phyloP scores from a whole-genome alignment of 225 moss, liverwort and hornwort genomes.

The Bryoerythrophyllum caledonicum region DNA sequence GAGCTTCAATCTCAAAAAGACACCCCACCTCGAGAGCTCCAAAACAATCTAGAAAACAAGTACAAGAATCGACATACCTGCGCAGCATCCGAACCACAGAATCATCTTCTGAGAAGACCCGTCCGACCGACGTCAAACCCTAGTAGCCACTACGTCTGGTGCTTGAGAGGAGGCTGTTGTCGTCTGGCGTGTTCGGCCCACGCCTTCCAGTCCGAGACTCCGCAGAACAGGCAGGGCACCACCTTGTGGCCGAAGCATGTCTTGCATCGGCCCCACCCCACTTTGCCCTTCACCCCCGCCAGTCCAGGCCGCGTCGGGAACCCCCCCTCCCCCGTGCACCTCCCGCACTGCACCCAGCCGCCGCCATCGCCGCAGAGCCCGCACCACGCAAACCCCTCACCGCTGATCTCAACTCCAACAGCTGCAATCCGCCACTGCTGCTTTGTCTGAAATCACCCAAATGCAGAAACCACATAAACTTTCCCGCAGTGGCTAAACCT shows the following conservation, averaged over 20 bases:
- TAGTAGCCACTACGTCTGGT: not conserved
- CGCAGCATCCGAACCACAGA: not conserved
- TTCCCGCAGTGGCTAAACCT: not conserved
- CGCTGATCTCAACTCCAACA: not conserved
- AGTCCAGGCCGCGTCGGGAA: slow-evolving; percentile 77
- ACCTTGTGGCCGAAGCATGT: slow-evolving; percentile 56
- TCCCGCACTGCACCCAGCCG: slow-evolving; percentile 71
- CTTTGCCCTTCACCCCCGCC: slow-evolving; percentile 66
- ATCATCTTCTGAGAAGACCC: not conserved
- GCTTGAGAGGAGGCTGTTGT: slow-evolving; percentile 12
- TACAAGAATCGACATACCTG: slow-evolving; percentile 16
- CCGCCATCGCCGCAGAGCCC: slow-evolving; percentile 64
- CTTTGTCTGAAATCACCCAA: slow-evolving; percentile 2
- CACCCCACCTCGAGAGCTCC: slow-evolving; percentile 43
- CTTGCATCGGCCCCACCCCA: slow-evolving; percentile 79
- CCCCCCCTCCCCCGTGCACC: slow-evolving; percentile 71
- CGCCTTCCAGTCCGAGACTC: slow-evolving; percentile 44
- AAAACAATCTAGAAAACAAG: slow-evolving; percentile 4
- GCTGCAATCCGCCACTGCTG: not conserved
- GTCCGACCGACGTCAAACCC: not conserved
- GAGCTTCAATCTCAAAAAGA: slow-evolving; percentile 32
- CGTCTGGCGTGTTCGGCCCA: slow-evolving; percentile 42
- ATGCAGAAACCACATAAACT: not conserved
- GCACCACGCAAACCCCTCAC: slow-evolving; percentile 49
- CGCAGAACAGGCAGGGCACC: slow-evolving; percentile 65